Conservation (phyloP, 2,329 filamentous ascomycete species). For the Thielaviopsis musarum region DNA sequence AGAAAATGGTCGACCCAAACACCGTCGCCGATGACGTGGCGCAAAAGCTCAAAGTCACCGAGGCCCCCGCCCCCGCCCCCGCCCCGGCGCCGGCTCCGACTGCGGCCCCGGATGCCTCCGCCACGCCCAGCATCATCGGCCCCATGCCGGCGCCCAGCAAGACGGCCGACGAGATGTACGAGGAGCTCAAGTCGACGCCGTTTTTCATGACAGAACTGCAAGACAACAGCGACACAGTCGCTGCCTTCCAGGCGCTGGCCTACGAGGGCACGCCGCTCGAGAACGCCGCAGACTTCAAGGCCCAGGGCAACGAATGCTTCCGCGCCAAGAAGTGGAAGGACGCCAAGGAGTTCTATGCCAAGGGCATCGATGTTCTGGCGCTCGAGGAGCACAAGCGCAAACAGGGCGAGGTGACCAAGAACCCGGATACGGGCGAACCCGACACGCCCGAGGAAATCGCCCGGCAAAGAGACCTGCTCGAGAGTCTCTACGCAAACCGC, state of each 20-base stretch:
- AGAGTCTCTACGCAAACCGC: constrained; percentile 69
- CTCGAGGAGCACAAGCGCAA: constrained; percentile 42
- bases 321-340: constrained; percentile 56
- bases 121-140: constrained; percentile 31
- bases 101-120: constrained; percentile 1
- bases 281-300: constrained; percentile 69
- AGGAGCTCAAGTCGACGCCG: constrained; percentile 46
- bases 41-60: not conserved
- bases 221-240: constrained; percentile 68
- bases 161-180: constrained; percentile 37
- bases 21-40: constrained; percentile 1
- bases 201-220: constrained; percentile 85
- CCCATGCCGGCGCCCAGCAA: constrained; percentile 19
- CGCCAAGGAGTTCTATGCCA: constrained; percentile 80
- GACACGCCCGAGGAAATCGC: constrained; percentile 37
- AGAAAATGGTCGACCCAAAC: not conserved
- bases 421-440: constrained; percentile 17
- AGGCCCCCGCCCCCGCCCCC: not conserved
- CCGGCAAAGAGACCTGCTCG: constrained; percentile 48
- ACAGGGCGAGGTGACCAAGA: constrained; percentile 20
- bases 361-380: constrained; percentile 59
- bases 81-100: not conserved
- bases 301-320: constrained; percentile 84
- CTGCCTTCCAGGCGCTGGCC: constrained; percentile 75
- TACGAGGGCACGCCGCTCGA: constrained; percentile 85